Base-by-base conservation (phyloP, 768 basidiomycete species). In the Mycena maculata region DNA sequence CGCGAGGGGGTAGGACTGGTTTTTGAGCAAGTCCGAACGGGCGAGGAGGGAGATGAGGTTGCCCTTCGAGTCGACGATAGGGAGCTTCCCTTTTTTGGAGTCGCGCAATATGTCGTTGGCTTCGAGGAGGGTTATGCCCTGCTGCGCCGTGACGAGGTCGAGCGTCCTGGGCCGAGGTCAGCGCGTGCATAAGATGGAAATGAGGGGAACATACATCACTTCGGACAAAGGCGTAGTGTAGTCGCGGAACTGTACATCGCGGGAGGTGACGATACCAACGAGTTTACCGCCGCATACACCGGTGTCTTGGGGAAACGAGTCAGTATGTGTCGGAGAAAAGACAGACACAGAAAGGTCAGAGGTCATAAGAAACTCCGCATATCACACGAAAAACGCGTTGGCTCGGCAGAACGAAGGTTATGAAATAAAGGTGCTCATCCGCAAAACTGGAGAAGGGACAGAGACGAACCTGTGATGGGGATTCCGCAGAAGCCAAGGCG, bases 61-160 rank as follows among this genome's bases (percentile, higher is more conserved):
- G 52, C 91, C 90, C 49, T 86, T 74, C 11, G 76, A 68, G 78
- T 94, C 89, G 71, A 94, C 82, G 75, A 94, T 90, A 38, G 96
- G 98, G 2, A 99, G 89, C 77, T 99, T 99, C 57, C 98, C 98
- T 84, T 98, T 99, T 78, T 99, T 99, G 30, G 92, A 97, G 77
- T 94, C 90, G 42, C 96, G 95, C 25, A 99, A 91, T 74, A 99
- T 92, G 76, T 89, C 84, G 83, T 99, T 99, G 68, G 98, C 98
- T 79, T 98, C 91, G 38, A 86, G 76, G 45, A 99, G 90, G 4
- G 95, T 98, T 73, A 98, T 90, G 27, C 98, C 97, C 71, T 93
- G 85, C 1, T 84, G 85, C 10, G 95, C 98, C 30, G 94, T 95
- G 75, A 98, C 91, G 61, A 98, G 88, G 55, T 85, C 82, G 47